Evolutionary conservation across 345 rosid species (phyloP).

Genomic region (Linum lewisii): DNA sequence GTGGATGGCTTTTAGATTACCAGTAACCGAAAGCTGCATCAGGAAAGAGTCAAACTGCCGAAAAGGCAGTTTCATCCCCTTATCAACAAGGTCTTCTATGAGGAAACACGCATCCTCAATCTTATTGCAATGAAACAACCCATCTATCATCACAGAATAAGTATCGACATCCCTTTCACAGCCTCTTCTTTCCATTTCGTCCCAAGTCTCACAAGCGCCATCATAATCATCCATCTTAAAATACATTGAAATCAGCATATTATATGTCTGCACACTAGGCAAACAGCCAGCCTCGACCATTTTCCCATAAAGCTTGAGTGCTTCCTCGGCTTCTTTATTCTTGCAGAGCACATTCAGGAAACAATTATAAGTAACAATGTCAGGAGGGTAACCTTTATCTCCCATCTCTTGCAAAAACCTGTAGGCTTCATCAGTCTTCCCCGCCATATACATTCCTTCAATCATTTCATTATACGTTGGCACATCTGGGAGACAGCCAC

Average conservation of each 20-base stretch:
- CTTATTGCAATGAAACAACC: slow-evolving; percentile 59
- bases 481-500: slow-evolving; percentile 89
- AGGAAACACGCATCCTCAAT: slow-evolving; percentile 61
- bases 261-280: slow-evolving; percentile 85
- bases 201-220: slow-evolving; percentile 71
- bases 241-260: slow-evolving; percentile 75
- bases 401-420: slow-evolving; percentile 79
- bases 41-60: slow-evolving; percentile 58
- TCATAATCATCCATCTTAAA: slow-evolving; percentile 58
- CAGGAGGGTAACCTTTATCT: slow-evolving; percentile 75
- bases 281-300: slow-evolving; percentile 56
- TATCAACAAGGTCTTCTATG: slow-evolving; percentile 57
- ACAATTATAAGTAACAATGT: slow-evolving; percentile 80
- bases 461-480: slow-evolving; percentile 71
- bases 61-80: slow-evolving; percentile 65
- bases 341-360: slow-evolving; percentile 82
- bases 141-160: slow-evolving; percentile 77
- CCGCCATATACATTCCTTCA: slow-evolving; percentile 75
- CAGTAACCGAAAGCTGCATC: slow-evolving; percentile 63
- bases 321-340: slow-evolving; percentile 52
- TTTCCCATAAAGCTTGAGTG: slow-evolving; percentile 49
- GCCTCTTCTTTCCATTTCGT: slow-evolving; percentile 60
- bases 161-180: slow-evolving; percentile 60
- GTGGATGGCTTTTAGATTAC: slow-evolving; percentile 62
- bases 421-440: slow-evolving; percentile 67